Evolutionary conservation across 2,329 filamentous ascomycete species (phyloP).

Genomic region (Microthyrium microscopicum): DNA sequence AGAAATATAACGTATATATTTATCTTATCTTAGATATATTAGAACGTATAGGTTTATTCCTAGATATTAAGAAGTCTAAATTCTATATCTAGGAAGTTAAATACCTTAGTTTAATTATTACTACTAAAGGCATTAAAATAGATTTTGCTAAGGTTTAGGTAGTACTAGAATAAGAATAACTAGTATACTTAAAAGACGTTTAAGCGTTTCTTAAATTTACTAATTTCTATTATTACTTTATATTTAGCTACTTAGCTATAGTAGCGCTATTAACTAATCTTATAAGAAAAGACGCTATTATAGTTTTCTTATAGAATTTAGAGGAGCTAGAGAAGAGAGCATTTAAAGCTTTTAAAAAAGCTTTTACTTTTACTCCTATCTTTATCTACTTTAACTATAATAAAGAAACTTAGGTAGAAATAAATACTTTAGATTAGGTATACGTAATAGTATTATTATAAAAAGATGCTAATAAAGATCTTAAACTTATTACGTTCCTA

Average conservation of each 20-base stretch:
- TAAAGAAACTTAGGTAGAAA: slow-evolving; percentile 9
- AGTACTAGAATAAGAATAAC: slow-evolving; percentile 11
- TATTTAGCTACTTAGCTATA: slow-evolving; percentile 11
- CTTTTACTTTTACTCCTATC: slow-evolving; percentile 11
- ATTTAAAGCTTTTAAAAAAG: slow-evolving; percentile 8
- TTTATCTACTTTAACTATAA: slow-evolving; percentile 11
- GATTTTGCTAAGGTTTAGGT: slow-evolving; percentile 10
- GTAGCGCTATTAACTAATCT: slow-evolving; percentile 10
- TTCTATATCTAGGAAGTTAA: slow-evolving; percentile 15
- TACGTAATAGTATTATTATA: slow-evolving; percentile 7
- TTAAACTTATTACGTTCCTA: slow-evolving; percentile 11
- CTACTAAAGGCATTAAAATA: slow-evolving; percentile 12
- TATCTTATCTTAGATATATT: slow-evolving; percentile 4
- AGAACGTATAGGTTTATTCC: slow-evolving; percentile 6
- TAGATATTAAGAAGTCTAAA: slow-evolving; percentile 13
- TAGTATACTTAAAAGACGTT: slow-evolving; percentile 9
- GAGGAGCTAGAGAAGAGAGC: neutral
- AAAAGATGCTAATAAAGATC: slow-evolving; percentile 4
- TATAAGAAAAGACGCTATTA: neutral
- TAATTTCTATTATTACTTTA: slow-evolving; percentile 17
- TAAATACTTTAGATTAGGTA: slow-evolving; percentile 11
- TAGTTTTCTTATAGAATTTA: neutral
- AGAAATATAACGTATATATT: slow-evolving; percentile 7
- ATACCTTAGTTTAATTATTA: slow-evolving; percentile 14
- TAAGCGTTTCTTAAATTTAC: slow-evolving; percentile 15